Percentiles rank a stretch among this genome's conserved stretches.
Conservation (phyloP, 2,329 filamentous ascomycete genomes). For the Ascochyta fabae region DNA sequence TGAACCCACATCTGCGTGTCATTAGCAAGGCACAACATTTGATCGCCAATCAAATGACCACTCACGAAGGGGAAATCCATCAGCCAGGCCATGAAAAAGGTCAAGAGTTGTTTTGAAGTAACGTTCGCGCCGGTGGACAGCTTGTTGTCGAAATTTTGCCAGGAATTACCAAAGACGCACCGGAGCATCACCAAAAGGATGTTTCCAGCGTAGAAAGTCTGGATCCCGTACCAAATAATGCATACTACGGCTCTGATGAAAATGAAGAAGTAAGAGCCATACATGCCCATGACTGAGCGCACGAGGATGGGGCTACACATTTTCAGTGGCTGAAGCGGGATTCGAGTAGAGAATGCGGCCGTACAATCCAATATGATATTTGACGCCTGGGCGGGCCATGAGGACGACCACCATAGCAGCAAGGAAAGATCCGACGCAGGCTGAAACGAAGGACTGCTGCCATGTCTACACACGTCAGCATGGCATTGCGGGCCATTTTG, state of each 20-base stretch:
- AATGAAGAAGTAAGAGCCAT: slow-evolving; percentile 51
- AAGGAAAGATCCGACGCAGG: slow-evolving; percentile 31
- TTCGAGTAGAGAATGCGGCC: not conserved
- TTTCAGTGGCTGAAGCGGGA: not conserved
- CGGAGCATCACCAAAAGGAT: slow-evolving; percentile 48
- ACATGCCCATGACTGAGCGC: slow-evolving; percentile 40
- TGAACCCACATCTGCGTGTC: slow-evolving; percentile 36
- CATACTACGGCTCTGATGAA: slow-evolving; percentile 47
- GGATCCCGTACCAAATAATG: slow-evolving; percentile 50
- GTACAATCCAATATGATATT: slow-evolving; percentile 33
- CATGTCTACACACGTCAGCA: slow-evolving; percentile 25
- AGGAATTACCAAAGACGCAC: slow-evolving; percentile 49
- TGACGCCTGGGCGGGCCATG: slow-evolving; percentile 33
- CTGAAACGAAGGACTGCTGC: slow-evolving; percentile 33
- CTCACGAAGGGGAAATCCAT: slow-evolving; percentile 40
- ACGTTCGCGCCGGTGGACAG: slow-evolving; percentile 38
- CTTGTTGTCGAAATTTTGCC: slow-evolving; percentile 42
- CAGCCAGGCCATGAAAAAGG: slow-evolving; percentile 42
- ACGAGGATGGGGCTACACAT: slow-evolving; percentile 20
- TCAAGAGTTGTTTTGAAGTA: slow-evolving; percentile 42
- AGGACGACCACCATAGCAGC: slow-evolving; percentile 29
- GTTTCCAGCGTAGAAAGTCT: slow-evolving; percentile 35
- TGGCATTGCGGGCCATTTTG: not conserved
- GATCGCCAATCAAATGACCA: not conserved
- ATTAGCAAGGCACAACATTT: not conserved